These are phyloP conservation scores for Starmerella sp. DNA, from an alignment of 805 yeast genomes.

Conservation along the genomic window DNA sequence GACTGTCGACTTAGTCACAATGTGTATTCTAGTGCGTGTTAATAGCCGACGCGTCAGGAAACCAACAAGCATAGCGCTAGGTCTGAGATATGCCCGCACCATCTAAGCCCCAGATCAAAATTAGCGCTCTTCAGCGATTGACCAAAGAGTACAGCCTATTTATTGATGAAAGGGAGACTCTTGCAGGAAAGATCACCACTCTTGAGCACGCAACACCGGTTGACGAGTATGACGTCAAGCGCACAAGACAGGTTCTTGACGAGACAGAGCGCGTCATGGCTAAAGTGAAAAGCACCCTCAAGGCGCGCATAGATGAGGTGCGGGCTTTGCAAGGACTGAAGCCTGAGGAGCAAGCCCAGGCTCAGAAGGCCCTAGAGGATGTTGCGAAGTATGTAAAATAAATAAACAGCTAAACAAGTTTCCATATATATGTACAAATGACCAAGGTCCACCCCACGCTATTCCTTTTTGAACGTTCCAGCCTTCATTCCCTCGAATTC, in stretches of 20 bases:
- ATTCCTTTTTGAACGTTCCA: not conserved
- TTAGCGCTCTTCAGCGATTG: constrained; percentile 55
- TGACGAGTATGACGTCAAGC: constrained; percentile 56
- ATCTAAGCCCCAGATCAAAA: constrained; percentile 56
- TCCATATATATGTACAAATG: not conserved
- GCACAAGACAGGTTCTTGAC: constrained; percentile 36
- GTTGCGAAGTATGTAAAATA: constrained; percentile 32
- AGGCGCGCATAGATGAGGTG: constrained; percentile 23
- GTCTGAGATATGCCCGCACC: constrained; percentile 44
- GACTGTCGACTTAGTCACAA: too few relatives aligned
- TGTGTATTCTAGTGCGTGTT: too few relatives aligned
- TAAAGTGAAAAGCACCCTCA: constrained; percentile 36
- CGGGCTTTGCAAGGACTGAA: constrained; percentile 17
- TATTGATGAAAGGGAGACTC: constrained; percentile 46
- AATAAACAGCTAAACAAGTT: not conserved
- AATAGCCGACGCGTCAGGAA: too few relatives aligned
- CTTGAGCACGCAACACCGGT: constrained; percentile 36
- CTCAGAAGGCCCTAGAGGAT: constrained; percentile 16
- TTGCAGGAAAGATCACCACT: constrained; percentile 37
- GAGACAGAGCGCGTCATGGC: constrained; percentile 47
- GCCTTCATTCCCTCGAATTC: constrained; percentile 16
- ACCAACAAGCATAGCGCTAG: too few relatives aligned
- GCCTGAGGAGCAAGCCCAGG: constrained; percentile 23
- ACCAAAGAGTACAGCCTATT: constrained; percentile 57
- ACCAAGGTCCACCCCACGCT: not conserved